Evolutionary conservation across 306 rosid species (phyloP).

Genomic region (Canavalia gladiata): DNA sequence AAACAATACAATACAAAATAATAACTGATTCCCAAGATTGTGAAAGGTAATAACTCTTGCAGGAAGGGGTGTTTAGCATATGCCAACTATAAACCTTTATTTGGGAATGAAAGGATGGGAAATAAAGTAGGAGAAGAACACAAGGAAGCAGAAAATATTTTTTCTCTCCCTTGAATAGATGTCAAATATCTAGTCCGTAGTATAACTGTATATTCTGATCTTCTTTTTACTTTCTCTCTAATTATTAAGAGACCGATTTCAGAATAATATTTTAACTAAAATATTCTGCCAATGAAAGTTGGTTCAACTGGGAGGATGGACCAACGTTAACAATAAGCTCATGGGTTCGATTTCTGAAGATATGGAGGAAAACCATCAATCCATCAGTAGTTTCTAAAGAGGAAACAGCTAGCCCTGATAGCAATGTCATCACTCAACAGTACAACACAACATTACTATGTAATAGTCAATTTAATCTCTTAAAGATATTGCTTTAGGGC

Average conservation of each 20-base stretch:
- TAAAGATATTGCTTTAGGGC: too few relatives aligned
- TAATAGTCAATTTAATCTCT: too few relatives aligned
- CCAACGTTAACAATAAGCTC: neutral
- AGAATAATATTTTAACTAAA: neutral
- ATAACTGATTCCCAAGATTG: neutral
- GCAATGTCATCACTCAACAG: neutral
- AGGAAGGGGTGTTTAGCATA: neutral
- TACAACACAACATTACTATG: conserved; percentile 21
- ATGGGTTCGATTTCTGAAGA: neutral
- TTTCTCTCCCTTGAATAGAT: neutral
- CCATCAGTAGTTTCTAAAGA: neutral
- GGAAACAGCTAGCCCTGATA: neutral
- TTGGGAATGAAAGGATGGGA: neutral
- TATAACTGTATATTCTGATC: neutral
- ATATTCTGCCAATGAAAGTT: neutral
- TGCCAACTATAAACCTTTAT: conserved; percentile 3
- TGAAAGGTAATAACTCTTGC: neutral
- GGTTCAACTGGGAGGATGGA: neutral
- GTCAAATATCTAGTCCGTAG: neutral
- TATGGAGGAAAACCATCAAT: neutral
- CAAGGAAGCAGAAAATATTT: neutral
- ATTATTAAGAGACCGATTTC: neutral
- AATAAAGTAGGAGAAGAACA: conserved; percentile 8
- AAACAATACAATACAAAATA: neutral
- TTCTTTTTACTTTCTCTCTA: conserved; percentile 25